These are phyloP conservation scores for Eutypella sp. DNA, from an alignment of 2,329 filamentous ascomycete genomes.

Conservation along the genomic window DNA sequence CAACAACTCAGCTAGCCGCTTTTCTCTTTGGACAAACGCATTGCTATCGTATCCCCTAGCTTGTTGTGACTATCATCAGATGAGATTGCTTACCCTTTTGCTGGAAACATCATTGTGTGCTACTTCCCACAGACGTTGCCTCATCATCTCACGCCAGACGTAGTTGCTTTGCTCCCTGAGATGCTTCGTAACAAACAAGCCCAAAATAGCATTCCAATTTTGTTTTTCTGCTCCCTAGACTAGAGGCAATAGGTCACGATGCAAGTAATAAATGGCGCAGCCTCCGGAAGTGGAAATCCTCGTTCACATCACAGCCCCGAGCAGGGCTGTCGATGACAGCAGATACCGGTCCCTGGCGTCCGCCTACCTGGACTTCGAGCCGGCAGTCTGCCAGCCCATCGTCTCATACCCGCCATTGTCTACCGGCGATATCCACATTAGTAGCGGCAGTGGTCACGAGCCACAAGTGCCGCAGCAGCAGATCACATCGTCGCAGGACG, in stretches of 20 bases:
- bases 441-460: conserved; percentile 3
- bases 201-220: no score
- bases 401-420: background rate
- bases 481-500: conserved; percentile 8
- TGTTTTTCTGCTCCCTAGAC: no score
- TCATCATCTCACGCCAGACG: no score
- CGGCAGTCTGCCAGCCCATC: conserved; percentile 14
- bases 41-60: no score
- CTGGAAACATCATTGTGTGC: no score
- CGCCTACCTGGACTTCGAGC: conserved; percentile 46
- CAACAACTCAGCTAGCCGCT: no score
- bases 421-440: conserved; percentile 1
- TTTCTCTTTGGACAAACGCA: no score
- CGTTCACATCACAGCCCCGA: conserved; percentile 50
- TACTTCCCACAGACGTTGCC: no score
- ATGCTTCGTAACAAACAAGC: no score
- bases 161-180: no score
- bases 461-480: conserved; percentile 4
- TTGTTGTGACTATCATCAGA: no score
- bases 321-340: conserved; percentile 41
- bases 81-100: no score
- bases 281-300: conserved; percentile 45
- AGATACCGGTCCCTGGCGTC: conserved; percentile 44
- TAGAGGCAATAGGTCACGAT: conserved; percentile 6
- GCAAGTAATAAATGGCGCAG: conserved; percentile 21